Evolutionary conservation across 1,139 yeast genomes (phyloP), one percentile per base, ranked within the genome.

Genomic region (Sugiyamaella japonica): DNA sequence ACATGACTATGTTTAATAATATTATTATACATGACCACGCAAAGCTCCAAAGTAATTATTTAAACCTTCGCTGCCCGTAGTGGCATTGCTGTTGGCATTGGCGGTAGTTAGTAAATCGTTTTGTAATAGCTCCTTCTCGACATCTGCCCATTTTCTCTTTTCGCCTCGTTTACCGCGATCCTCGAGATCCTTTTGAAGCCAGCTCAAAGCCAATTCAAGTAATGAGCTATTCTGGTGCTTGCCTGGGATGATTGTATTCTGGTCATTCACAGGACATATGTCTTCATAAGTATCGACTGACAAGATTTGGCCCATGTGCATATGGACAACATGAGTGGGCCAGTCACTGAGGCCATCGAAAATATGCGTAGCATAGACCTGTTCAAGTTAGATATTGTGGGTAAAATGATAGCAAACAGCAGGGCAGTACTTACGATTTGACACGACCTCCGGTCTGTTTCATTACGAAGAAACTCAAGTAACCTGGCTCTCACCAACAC

Each of bases 321-420:
- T 75, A 70, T 93, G 98, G n/a, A 86, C 77, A 10, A 93, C 76
- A 53, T 85, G 77, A 50, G 95, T 88, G 46, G 97, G 95, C 97
- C 98, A 93, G 47, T 75, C 73, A 15, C 89, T 89, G 58, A 93
- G 78, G 0, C 99, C 99, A 66, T 93, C 99, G 69, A 93, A 93
- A 51, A 93, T 93, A 67, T 93, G 99, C 0, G 99, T 93, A 1
- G 99, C 99, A 69, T 93, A 93, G 6, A 93, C 79, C 54, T 58
- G 25, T 8, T 23, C 31, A 17, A 25, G 50, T 36, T 31, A 36
- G 48, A 20, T 20, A 20, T 20, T 20, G 25, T 20, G n/a, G n/a
- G n/a, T n/a, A n/a, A n/a, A n/a, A n/a, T 20, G 25, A 6, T 20
- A 20, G 25, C 15, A 38, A 36, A 36, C n/a, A n/a, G 13, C n/a